Conservation (phyloP, 108 stramenopile genomes). For the Skeletonema marinoi region DNA sequence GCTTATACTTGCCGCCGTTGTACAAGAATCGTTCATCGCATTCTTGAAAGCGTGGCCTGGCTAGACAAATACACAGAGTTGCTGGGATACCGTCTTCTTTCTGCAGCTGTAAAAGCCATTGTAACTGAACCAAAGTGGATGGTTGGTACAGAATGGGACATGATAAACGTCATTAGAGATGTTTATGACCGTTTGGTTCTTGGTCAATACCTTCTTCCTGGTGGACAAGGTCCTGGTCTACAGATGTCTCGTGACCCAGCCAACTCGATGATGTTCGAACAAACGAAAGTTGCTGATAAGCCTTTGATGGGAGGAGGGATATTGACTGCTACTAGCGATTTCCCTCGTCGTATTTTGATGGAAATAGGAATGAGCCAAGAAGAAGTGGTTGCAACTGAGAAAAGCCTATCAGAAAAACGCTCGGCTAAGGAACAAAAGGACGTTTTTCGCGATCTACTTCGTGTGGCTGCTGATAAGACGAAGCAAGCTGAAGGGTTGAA, state of each 20-base stretch:
- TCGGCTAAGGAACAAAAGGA: constrained; percentile 91
- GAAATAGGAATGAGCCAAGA: constrained; percentile 65
- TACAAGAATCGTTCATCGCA: constrained; percentile 86
- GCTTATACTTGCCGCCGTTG: constrained; percentile 85
- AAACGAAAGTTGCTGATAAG: constrained; percentile 74
- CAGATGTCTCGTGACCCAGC: constrained; percentile 55
- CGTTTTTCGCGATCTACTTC: constrained; percentile 70
- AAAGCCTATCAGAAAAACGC: constrained; percentile 62
- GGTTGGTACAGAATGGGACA: constrained; percentile 91
- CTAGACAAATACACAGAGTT: constrained; percentile 79
- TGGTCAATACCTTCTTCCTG: constrained; percentile 79
- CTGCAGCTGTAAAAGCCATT: constrained; percentile 67
- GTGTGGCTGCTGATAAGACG: constrained; percentile 76
- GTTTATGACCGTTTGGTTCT: constrained; percentile 85
- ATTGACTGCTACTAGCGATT: constrained; percentile 63
- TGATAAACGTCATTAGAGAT: constrained; percentile 88
- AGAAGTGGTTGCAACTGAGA: constrained; percentile 63
- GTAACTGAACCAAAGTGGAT: constrained; percentile 92
- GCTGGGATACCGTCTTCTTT: constrained; percentile 74
- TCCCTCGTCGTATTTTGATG: constrained; percentile 70
- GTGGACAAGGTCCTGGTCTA: constrained; percentile 86
- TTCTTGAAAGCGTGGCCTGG: constrained; percentile 84
- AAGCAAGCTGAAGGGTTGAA: constrained; percentile 45
- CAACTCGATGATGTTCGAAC: constrained; percentile 56
- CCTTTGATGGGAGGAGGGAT: constrained; percentile 89